Conservation (phyloP, 768 basidiomycete species). For the Roridomyces roridus region DNA sequence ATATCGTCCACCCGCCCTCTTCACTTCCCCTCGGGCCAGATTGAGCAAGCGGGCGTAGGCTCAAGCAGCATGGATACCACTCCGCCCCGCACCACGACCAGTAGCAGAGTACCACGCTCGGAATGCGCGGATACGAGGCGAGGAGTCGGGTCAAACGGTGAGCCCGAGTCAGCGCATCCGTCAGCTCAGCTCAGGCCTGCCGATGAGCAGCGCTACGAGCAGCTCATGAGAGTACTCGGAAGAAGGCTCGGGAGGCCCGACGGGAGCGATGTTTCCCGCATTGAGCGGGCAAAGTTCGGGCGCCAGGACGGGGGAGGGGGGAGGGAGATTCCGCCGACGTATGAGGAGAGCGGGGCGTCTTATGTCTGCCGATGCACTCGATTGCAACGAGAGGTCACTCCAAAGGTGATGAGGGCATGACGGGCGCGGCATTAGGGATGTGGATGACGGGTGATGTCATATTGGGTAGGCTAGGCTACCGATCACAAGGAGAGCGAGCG, state of each 20-base stretch:
- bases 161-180: constrained; percentile 7
- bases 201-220: background rate
- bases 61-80: background rate
- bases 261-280: constrained; percentile 16
- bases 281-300: constrained; percentile 7
- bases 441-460: too few species aligned
- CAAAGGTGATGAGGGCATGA: too few species aligned
- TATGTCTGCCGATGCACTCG: background rate
- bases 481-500: too few species aligned
- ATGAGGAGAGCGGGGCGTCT: constrained; percentile 22
- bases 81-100: background rate
- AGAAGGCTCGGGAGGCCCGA: constrained; percentile 24
- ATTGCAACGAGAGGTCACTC: too few species aligned
- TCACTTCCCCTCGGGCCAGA: too few species aligned
- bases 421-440: too few species aligned
- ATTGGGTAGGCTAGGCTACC: too few species aligned
- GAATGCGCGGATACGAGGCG: background rate
- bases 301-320: constrained; percentile 23
- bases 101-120: background rate
- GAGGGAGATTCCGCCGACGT: constrained; percentile 26
- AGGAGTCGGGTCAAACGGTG: background rate
- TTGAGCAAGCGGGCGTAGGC: too few species aligned
- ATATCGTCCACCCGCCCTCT: too few species aligned
- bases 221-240: constrained; percentile 13
- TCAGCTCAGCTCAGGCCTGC: background rate